These are phyloP conservation scores for Calophaca sinica DNA, from an alignment of 306 rosid species.

Conservation along the genomic window DNA sequence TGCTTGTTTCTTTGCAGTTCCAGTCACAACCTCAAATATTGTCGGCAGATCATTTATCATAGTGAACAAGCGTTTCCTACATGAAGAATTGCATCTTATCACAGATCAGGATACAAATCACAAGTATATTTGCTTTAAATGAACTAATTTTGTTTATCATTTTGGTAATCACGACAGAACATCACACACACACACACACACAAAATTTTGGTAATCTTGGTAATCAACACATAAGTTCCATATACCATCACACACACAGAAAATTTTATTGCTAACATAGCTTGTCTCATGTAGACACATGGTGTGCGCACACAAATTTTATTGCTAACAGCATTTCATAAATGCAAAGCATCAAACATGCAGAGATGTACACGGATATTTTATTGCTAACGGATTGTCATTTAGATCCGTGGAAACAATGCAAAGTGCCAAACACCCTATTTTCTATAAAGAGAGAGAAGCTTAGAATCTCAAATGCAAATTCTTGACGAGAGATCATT, in stretches of 20 bases:
- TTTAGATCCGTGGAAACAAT: not conserved
- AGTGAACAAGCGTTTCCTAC: constrained; percentile 68
- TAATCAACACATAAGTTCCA: not conserved
- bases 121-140: constrained; percentile 5
- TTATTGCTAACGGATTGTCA: constrained; percentile 5
- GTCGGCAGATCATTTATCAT: constrained; percentile 78
- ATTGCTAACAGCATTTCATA: not conserved
- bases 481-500: not conserved
- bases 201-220: not conserved
- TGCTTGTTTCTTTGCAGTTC: constrained; percentile 55
- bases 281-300: not conserved
- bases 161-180: not conserved
- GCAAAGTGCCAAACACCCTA: not conserved
- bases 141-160: not conserved
- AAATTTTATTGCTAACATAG: not conserved
- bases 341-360: constrained; percentile 3
- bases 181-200: not conserved
- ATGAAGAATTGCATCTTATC: constrained; percentile 28
- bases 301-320: not conserved
- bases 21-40: constrained; percentile 66
- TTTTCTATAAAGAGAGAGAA: not conserved
- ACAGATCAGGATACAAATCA: constrained; percentile 3
- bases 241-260: not conserved
- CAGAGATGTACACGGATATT: not conserved
- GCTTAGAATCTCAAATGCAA: not conserved